These are phyloP conservation scores for Sporothrix pseudoabietina DNA, from an alignment of 2,329 filamentous ascomycete species.

Conservation along the genomic window DNA sequence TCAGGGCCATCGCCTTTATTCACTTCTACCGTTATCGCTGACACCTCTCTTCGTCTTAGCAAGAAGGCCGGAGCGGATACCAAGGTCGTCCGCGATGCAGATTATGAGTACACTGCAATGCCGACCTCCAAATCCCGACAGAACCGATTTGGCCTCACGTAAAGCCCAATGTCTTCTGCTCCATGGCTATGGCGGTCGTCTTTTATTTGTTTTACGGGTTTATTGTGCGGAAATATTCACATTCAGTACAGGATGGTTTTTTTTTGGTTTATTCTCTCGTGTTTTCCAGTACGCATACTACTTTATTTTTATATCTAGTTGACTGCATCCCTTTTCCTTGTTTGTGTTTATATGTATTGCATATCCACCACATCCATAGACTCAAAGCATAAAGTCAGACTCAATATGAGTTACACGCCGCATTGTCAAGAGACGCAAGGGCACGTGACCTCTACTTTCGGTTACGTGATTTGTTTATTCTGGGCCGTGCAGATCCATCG, in stretches of 20 bases:
- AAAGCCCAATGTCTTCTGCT: background rate
- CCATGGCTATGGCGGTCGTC: background rate
- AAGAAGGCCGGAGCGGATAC: background rate
- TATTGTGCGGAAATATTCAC: background rate
- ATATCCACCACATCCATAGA: background rate
- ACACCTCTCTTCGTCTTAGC: background rate
- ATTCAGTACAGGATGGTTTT: background rate
- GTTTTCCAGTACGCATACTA: background rate
- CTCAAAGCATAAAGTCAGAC: background rate
- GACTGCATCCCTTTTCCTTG: background rate
- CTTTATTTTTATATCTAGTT: background rate
- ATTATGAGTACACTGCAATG: background rate
- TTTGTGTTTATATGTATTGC: background rate
- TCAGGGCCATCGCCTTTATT: background rate
- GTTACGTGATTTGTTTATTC: slow-evolving; percentile 12
- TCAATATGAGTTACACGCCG: background rate
- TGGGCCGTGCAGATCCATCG: background rate
- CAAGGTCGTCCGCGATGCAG: background rate
- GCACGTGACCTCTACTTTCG: slow-evolving; percentile 5
- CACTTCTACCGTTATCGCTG: background rate
- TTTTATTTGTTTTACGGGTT: background rate
- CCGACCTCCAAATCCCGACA: slow-evolving; percentile 9
- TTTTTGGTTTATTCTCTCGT: background rate
- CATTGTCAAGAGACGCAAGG: background rate
- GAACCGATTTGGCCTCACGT: background rate